These are phyloP conservation scores for Wickerhamiella spandovensis DNA, from an alignment of 805 yeast species.

Conservation along the genomic window DNA sequence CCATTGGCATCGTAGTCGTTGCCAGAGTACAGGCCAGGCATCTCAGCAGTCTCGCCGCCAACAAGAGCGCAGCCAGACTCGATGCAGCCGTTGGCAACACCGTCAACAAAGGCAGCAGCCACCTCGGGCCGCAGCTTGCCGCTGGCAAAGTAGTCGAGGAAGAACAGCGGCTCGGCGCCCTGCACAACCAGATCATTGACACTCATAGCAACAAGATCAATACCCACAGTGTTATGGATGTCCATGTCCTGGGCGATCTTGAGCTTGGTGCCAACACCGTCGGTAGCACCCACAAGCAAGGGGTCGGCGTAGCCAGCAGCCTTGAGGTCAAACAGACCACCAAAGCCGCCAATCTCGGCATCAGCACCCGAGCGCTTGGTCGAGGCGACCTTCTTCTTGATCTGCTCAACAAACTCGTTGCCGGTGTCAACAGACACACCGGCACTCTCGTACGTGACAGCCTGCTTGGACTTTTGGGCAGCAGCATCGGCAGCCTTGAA, in stretches of 20 bases:
- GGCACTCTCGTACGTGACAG: constrained; percentile 82
- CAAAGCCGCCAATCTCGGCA: constrained; percentile 97
- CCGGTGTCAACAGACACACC: constrained; percentile 98
- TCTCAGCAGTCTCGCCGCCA: constrained; percentile 98
- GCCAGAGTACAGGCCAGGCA: constrained; percentile 96
- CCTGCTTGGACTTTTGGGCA: constrained; percentile 21
- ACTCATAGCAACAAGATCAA: constrained; percentile 97
- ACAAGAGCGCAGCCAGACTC: constrained; percentile 94
- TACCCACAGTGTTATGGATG: constrained; percentile 95
- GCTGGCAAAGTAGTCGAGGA: constrained; percentile 92
- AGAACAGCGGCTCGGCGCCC: constrained; percentile 96
- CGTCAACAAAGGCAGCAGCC: constrained; percentile 80
- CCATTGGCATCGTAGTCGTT: constrained; percentile 98
- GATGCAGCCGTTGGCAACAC: constrained; percentile 94
- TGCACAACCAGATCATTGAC: constrained; percentile 96
- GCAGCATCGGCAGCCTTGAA: constrained; percentile 40
- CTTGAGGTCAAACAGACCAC: constrained; percentile 86
- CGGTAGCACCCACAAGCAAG: constrained; percentile 90
- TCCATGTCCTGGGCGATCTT: constrained; percentile 83
- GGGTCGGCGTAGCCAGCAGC: constrained; percentile 73
- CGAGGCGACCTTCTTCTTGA: constrained; percentile 79
- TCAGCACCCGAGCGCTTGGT: constrained; percentile 95
- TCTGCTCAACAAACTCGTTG: constrained; percentile 74
- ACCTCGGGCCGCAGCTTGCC: constrained; percentile 75
- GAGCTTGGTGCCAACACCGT: constrained; percentile 97